phyloP scores from a whole-genome alignment of 805 yeast species.

The Lipomyces orientalis region DNA sequence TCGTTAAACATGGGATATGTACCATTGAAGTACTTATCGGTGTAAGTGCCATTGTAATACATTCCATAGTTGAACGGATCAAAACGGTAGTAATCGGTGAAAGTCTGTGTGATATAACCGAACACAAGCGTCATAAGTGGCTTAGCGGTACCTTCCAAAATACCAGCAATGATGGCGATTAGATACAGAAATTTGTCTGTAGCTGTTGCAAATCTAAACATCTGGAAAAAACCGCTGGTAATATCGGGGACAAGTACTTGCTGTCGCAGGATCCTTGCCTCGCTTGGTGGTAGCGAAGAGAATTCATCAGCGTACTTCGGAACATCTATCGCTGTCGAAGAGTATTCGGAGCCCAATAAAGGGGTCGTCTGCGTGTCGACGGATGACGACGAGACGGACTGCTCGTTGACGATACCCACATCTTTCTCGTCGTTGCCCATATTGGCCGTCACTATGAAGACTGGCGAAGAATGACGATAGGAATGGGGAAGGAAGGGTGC shows the following conservation, averaged over 20 bases:
- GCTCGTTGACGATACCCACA: not conserved
- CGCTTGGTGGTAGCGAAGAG: constrained; percentile 42
- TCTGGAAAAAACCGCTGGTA: constrained; percentile 41
- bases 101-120: constrained; percentile 48
- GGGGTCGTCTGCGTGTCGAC: constrained; percentile 26
- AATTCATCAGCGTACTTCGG: constrained; percentile 40
- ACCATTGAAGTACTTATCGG: constrained; percentile 30
- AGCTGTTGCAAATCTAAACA: constrained; percentile 47
- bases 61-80: constrained; percentile 26
- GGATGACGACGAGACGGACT: not conserved
- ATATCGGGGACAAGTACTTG: constrained; percentile 43
- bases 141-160: constrained; percentile 42
- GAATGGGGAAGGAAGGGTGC: not conserved
- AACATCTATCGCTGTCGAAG: constrained; percentile 23
- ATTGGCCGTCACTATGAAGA: not conserved
- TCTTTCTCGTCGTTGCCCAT: constrained; percentile 7
- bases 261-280: constrained; percentile 45
- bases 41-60: constrained; percentile 32
- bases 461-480: not conserved
- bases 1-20: constrained; percentile 19
- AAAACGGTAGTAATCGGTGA: constrained; percentile 43
- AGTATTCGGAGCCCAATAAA: constrained; percentile 19
- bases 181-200: constrained; percentile 29
- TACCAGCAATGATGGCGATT: constrained; percentile 45
- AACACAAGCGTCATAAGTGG: constrained; percentile 52